Conservation (phyloP, 306 rosid genomes). For the Herpetospermum pedunculosum region DNA sequence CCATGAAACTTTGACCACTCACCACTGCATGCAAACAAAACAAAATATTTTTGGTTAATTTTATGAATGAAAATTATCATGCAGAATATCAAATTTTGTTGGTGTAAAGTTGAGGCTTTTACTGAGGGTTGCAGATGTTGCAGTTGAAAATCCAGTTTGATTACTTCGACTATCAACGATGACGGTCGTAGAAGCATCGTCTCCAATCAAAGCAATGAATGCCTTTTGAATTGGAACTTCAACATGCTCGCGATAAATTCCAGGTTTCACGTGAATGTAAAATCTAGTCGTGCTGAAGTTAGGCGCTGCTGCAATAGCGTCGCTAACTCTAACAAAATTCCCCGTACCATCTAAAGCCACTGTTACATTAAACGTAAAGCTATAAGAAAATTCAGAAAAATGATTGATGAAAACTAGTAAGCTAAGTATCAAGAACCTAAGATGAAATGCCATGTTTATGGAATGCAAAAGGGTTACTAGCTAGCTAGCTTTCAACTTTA, state of each 20-base stretch:
- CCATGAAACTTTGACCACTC: not conserved
- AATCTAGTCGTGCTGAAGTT: no score
- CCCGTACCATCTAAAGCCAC: not conserved
- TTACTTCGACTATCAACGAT: not conserved
- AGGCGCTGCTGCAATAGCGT: not conserved
- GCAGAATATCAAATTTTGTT: no score
- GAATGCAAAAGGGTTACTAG: no score
- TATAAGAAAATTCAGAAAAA: not conserved
- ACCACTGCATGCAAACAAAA: not conserved
- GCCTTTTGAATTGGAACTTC: not conserved
- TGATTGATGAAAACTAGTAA: no score
- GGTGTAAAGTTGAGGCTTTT: not conserved
- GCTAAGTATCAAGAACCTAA: no score
- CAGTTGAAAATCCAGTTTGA: not conserved
- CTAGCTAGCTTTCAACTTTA: no score
- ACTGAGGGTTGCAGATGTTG: not conserved
- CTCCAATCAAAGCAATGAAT: not conserved
- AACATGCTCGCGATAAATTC: not conserved
- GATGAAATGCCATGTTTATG: no score
- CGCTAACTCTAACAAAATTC: not conserved
- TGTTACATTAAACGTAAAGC: not conserved
- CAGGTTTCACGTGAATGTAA: not conserved
- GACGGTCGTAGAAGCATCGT: not conserved
- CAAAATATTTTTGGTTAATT: no score
- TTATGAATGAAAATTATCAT: no score